phyloP scores from a whole-genome alignment of 352 stramenopile species.

The Pythium pyrilobum region DNA sequence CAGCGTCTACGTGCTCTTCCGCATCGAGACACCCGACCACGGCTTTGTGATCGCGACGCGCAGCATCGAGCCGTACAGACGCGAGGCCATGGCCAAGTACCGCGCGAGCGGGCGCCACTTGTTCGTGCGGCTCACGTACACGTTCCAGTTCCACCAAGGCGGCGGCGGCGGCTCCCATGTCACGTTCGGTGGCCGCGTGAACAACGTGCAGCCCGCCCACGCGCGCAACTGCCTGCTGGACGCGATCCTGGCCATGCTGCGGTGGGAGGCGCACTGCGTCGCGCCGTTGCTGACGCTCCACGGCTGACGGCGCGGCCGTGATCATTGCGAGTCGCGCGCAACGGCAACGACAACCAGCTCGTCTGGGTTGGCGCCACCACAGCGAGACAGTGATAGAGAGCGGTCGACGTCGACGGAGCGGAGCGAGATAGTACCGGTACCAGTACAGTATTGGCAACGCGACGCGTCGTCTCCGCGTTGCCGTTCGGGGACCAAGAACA shows the following conservation, averaged over 20 bases:
- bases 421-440: no score
- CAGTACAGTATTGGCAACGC: no score
- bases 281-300: slow-evolving; percentile 5
- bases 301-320: no score
- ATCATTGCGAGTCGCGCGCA: no score
- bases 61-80: slow-evolving; percentile 1
- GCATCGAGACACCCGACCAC: slow-evolving; percentile 1
- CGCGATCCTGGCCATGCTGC: slow-evolving; percentile 4
- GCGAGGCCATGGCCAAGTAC: neutral
- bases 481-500: no score
- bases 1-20: slow-evolving; percentile 12
- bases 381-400: no score
- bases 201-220: slow-evolving; percentile 4
- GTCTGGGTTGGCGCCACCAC: no score
- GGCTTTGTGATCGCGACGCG: slow-evolving; percentile 9
- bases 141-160: slow-evolving; percentile 4
- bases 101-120: neutral
- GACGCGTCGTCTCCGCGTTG: no score
- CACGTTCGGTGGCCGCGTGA: slow-evolving; percentile 4
- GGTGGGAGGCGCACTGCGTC: slow-evolving; percentile 7
- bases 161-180: neutral
- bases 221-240: slow-evolving; percentile 9
- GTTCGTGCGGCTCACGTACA: slow-evolving; percentile 10
- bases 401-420: no score
- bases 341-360: no score